These are phyloP conservation scores for Bodo saltans DNA, from an alignment of 78 protist species.

Conservation along the genomic window DNA sequence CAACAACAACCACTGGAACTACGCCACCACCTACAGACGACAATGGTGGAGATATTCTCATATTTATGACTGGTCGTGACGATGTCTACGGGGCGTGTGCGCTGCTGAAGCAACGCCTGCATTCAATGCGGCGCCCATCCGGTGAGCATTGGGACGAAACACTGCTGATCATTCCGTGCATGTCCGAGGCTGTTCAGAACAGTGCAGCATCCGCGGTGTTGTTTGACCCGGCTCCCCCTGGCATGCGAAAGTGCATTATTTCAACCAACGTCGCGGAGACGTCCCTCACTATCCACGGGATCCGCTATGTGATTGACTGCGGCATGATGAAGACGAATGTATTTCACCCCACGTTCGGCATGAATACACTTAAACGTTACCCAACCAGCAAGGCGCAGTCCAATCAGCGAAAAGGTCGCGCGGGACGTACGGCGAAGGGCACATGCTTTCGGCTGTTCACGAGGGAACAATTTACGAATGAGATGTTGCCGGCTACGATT, in stretches of 20 bases:
- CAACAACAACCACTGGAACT: conserved; percentile 30
- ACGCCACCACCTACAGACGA: conserved; percentile 65
- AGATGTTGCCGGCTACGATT: conserved; percentile 71
- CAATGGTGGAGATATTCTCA: conserved; percentile 93
- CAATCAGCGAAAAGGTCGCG: conserved; percentile 95
- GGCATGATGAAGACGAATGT: conserved; percentile 89
- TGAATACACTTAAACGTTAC: conserved; percentile 88
- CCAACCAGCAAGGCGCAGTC: conserved; percentile 84
- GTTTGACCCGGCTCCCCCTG: conserved; percentile 70
- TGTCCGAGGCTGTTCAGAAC: conserved; percentile 93
- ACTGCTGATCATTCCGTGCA: conserved; percentile 81
- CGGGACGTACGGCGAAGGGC: conserved; percentile 97
- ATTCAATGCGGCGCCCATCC: not conserved
- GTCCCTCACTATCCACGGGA: conserved; percentile 92
- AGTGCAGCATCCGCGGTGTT: conserved; percentile 88
- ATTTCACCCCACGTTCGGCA: conserved; percentile 58
- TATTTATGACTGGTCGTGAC: conserved; percentile 99
- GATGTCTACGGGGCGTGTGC: conserved; percentile 89
- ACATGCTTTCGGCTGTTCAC: conserved; percentile 84
- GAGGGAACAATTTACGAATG: conserved; percentile 49
- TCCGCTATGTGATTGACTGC: conserved; percentile 83
- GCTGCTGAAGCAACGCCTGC: conserved; percentile 47
- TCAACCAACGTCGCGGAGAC: conserved; percentile 97
- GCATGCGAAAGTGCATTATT: conserved; percentile 84
- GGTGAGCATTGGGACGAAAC: conserved; percentile 47